Base-by-base conservation (phyloP, 2,329 filamentous ascomycete genomes). In the Geosmithia flava region DNA sequence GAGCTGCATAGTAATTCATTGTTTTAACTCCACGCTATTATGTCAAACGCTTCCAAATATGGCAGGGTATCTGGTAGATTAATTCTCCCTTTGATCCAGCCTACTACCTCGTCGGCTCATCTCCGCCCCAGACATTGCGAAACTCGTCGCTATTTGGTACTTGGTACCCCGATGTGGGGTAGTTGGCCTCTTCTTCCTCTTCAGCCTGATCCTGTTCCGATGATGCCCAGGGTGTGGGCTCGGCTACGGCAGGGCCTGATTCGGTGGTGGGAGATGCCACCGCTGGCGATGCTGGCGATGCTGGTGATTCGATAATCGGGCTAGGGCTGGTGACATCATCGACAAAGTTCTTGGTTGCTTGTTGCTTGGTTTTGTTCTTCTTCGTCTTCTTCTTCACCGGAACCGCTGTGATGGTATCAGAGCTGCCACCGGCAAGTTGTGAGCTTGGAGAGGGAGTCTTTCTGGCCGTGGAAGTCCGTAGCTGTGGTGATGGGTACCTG, bases 111-210 rank as follows among this genome's bases (percentile, higher is more conserved):
- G 17, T 16, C 15, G 42, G 42, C 42, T 45, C 42, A 37, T 50
- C 47, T 11, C 44, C 44, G 4, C 57, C 61, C 70, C 70, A 74
- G n/a, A 71, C 67, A 51, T 73, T 72, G 19, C 61, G 60, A 51
- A 72, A 72, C 49, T 68, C 70, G 3, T 71, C 69, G 27, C 60
- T 59, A 17, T 66, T 63, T n/a, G 62, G 54, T 2, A 65, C 57
- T 23, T 57, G 55, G 45, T 63, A 66, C 39, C 49, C 53, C 19
- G 58, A 51, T 3, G 42, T 11, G 33, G 6, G 3, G 15, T 13
- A 20, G 41, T 49, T 45, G 20, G 50, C 52, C 7, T 41, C 44
- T 15, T 50, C 50, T 10, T 29, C 39, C 8, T 42, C 20, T 4
- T 30, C 10, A 13, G 4, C 37, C 19, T 42, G 20, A 29, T 7